A percentile compares a stretch with the other conserved stretches of the same genome.
Conservation (phyloP, 176 grass and related monocot species). For the Triticum timopheevii region DNA sequence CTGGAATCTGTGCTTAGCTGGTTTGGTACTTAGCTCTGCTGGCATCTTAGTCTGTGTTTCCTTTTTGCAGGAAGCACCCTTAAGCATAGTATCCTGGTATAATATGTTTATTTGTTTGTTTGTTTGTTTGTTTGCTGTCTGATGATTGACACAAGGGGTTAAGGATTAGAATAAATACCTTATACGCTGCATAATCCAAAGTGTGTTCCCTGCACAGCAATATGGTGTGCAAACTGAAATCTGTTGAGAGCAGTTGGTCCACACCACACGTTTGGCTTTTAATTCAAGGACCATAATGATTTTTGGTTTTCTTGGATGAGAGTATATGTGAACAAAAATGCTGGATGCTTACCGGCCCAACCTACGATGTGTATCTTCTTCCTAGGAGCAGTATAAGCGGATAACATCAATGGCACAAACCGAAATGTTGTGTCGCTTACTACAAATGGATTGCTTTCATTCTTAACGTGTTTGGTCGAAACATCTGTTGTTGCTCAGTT, state of each 20-base stretch:
- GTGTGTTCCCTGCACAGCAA: not conserved
- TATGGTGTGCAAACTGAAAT: slow-evolving; percentile 5
- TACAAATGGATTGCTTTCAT: not conserved
- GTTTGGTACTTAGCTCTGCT: not conserved
- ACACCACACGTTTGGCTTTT: not conserved
- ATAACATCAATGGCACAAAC: not conserved
- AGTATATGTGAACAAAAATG: slow-evolving; percentile 12
- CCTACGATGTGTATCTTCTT: not conserved
- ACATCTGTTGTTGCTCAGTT: not conserved
- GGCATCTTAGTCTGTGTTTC: not conserved
- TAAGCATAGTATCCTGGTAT: slow-evolving; percentile 11
- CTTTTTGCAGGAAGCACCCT: slow-evolving; percentile 26
- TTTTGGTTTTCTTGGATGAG: slow-evolving; percentile 13
- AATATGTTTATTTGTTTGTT: slow-evolving; percentile 2
- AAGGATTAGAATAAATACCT: slow-evolving; percentile 7
- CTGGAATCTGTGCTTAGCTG: not conserved
- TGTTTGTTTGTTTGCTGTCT: slow-evolving; percentile 13
- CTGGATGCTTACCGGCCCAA: not conserved
- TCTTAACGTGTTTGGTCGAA: not conserved
- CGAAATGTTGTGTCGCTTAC: not conserved
- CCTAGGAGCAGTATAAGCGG: not conserved
- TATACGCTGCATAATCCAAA: slow-evolving; percentile 1
- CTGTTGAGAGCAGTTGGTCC: not conserved
- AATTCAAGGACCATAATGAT: not conserved
- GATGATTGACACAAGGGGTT: not conserved